Evolutionary conservation across 2,329 filamentous ascomycete species (phyloP), one percentile per base, ranked within the genome.

Genomic region (Epichloe hybrida): DNA sequence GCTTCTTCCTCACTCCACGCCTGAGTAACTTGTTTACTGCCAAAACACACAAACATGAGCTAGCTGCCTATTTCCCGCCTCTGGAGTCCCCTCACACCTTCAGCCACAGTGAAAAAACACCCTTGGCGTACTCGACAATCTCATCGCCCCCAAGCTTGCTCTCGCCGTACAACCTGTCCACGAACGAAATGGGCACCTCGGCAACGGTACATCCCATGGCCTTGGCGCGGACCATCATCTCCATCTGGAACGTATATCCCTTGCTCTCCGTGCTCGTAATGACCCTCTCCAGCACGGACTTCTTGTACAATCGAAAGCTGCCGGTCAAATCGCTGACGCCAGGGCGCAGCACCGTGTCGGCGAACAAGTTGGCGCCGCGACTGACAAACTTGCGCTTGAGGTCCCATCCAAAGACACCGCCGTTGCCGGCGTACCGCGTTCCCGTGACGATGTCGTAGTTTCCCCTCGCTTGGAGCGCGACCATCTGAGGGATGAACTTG

Each of bases 161-260:
- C 73, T 95, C 91, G 35, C 93, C 93, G 66, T 95, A 98, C 45
- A 98, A 69, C 52, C 93, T 81, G 68, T 98, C 94, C 40, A 97
- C 93, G 67, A 98, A 98, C 23, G 81, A 87, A 59, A 98, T 98
- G 12, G 93, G 93, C 54, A 95, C 91, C 75, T 98, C 93, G 15
- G 87, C 88, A 35, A 98, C 91, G 38, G 83, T 86, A 72, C 81
- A 95, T 1, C 93, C 91, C 87, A 96, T 90, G 15, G 86, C 87
- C 80, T 96, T 96, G 36, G 93, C 93, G 55, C 90, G 79, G 8
- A 97, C 91, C 84, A 96, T 97, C 82, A 98, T 86, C 77, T 96
- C 91, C 93, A 98, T 98, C 80, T 98, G 93, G 76, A 98, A 98
- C 40, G 86, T 91, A 68, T 97, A 98, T 3, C 93, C 93, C 73